Base-by-base conservation (phyloP, 1,284 basidiomycete species). In the Sanguinoderma infundibulare region DNA sequence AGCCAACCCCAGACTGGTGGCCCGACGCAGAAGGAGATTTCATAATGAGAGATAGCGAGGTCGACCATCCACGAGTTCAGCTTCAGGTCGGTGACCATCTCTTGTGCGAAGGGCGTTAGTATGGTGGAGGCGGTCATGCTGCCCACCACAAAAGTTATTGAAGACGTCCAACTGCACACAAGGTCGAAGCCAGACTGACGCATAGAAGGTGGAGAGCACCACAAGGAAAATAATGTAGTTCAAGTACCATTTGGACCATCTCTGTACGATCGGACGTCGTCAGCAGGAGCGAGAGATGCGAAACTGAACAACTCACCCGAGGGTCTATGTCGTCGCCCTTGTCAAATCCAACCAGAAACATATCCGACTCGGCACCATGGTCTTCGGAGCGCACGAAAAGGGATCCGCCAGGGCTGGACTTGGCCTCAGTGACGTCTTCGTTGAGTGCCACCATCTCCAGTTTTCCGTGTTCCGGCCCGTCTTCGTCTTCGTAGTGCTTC, bases 1-100 rank as follows among this genome's bases (percentile, higher is more conserved):
- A 59, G 40, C 51, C 39, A 39, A 5, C 50, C 42, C 57, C 57
- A 59, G 5, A 59, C n/a, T 4, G 53, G 36, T 14, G 58, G 46
- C 12, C 36, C 58, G 2, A 54, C 20, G 20, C 58, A 59, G 34
- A 49, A 54, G 42, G 40, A 39, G 26, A 59, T 34, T 8, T 46
- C 46, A 34, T 42, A 59, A 22, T 47, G 53, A 5, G 58, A 49
- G 35, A 59, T 34, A 17, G 44, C 26, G 24, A 59, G 44, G 34
- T 20, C 34, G 14, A 59, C 30, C 36, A 54, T 34, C 20, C 36
- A 40, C 17, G 24, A 10, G 10, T 28, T 32, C 5, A 59, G 38
- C 3, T 26, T 54, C 17, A 54, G 53, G 32, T 59, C 53, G 6
- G 30, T 17, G 5, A 34, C 28, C 14, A 59, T 36, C 36, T 53